These are phyloP conservation scores for Acer negundo DNA, from an alignment of 345 rosid genomes.

Conservation along the genomic window DNA sequence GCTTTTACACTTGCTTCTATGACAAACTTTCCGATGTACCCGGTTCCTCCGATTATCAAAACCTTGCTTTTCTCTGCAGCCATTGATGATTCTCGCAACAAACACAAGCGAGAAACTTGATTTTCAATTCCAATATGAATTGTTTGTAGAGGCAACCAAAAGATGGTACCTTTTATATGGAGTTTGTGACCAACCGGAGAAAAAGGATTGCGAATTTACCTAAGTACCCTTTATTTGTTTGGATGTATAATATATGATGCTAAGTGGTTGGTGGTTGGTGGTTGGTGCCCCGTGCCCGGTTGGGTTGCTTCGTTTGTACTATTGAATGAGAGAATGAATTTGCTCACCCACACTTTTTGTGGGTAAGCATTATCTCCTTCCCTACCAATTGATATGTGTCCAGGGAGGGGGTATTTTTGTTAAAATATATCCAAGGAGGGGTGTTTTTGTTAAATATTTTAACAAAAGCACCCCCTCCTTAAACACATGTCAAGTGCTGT, in stretches of 20 bases:
- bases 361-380: no score
- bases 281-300: neutral
- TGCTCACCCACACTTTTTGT: no score
- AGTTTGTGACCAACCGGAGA: neutral
- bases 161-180: neutral
- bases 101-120: neutral
- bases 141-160: neutral
- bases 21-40: constrained; percentile 70
- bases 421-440: no score
- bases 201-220: neutral
- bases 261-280: neutral
- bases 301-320: neutral
- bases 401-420: no score
- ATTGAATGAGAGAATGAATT: no score
- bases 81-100: constrained; percentile 31
- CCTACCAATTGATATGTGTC: no score
- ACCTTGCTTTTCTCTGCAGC: constrained; percentile 61
- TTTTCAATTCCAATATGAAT: no score
- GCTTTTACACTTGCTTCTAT: constrained; percentile 61
- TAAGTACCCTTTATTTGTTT: constrained; percentile 1
- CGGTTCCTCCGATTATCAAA: constrained; percentile 72
- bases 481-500: no score
- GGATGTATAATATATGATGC: neutral
- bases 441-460: no score
- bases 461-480: no score